These are phyloP conservation scores for Euptelea pleiosperma DNA, from an alignment of 164 flowering plant species.

Conservation along the genomic window DNA sequence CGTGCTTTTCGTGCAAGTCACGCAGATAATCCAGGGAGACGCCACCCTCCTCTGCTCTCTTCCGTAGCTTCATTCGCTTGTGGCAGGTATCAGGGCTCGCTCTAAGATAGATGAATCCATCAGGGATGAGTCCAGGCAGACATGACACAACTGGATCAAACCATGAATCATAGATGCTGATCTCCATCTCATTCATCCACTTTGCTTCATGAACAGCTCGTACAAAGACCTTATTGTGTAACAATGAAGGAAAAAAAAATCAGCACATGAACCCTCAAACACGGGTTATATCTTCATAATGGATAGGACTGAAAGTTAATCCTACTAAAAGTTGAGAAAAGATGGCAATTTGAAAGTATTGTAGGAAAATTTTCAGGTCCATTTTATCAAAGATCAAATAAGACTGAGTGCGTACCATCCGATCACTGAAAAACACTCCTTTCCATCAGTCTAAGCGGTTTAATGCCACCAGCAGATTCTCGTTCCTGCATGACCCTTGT, in stretches of 20 bases:
- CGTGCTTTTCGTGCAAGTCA: conserved; percentile 92
- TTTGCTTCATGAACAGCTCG: conserved; percentile 99
- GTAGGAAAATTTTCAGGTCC: neutral
- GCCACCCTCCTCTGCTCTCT: conserved; percentile 89
- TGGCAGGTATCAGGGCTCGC: conserved; percentile 98
- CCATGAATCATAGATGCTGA: conserved; percentile 98
- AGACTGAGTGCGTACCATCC: conserved; percentile 59
- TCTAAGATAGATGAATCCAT: conserved; percentile 92
- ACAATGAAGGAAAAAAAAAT: conserved; percentile 9
- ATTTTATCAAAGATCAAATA: neutral
- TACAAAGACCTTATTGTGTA: conserved; percentile 71
- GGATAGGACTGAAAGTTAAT: too few relatives aligned
- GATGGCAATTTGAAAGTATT: neutral
- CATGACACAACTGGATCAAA: conserved; percentile 94
- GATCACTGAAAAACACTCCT: conserved; percentile 97
- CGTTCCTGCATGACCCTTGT: conserved; percentile 98
- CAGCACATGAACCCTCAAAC: conserved; percentile 13
- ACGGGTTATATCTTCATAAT: neutral
- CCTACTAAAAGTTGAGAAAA: neutral
- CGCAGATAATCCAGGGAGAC: conserved; percentile 82
- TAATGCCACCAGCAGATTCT: conserved; percentile 81
- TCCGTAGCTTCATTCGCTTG: conserved; percentile 74
- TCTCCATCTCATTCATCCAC: conserved; percentile 99
- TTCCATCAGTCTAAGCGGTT: conserved; percentile 95
- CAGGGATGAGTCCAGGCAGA: conserved; percentile 93